These are phyloP conservation scores for Vaccinium corymbosum DNA, from an alignment of 148 eudicot species.

Conservation along the genomic window DNA sequence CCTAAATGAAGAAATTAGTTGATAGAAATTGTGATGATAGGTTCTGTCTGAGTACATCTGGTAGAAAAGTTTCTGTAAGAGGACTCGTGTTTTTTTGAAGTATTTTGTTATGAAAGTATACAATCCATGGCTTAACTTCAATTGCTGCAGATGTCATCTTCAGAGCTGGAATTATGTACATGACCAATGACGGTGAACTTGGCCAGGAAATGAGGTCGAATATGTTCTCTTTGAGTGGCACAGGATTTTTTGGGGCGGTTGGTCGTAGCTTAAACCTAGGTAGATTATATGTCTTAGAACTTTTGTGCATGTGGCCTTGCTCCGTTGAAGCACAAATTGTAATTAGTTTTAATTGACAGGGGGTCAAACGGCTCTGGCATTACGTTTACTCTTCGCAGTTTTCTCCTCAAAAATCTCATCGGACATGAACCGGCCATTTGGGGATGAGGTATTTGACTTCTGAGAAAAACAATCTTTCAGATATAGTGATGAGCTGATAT, in stretches of 20 bases:
- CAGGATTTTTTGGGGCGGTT: conserved; percentile 74
- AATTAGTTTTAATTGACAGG: conserved; percentile 37
- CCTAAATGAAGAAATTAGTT: not conserved
- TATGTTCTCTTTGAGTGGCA: conserved; percentile 80
- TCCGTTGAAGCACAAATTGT: not conserved
- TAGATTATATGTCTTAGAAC: conserved; percentile 12
- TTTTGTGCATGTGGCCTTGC: not conserved
- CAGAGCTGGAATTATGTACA: conserved; percentile 99
- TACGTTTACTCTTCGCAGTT: conserved; percentile 68
- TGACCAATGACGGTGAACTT: conserved; percentile 41
- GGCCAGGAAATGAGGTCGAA: conserved; percentile 49
- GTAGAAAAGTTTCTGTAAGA: not conserved
- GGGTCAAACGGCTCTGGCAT: conserved; percentile 89
- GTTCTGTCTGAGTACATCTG: not conserved
- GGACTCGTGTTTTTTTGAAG: not conserved
- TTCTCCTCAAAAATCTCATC: conserved; percentile 83
- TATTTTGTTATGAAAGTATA: conserved; percentile 3
- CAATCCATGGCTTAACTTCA: conserved; percentile 58
- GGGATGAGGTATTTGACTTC: conserved; percentile 66
- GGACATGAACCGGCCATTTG: conserved; percentile 70
- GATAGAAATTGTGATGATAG: not conserved
- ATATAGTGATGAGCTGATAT: not conserved
- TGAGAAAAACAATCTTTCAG: not conserved
- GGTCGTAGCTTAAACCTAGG: conserved; percentile 90
- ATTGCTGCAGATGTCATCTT: conserved; percentile 63